Evolutionary conservation across 108 stramenopile genomes (phyloP), one percentile per base, ranked within the genome.

Genomic region (Pseudonitzschia delicatissima): DNA sequence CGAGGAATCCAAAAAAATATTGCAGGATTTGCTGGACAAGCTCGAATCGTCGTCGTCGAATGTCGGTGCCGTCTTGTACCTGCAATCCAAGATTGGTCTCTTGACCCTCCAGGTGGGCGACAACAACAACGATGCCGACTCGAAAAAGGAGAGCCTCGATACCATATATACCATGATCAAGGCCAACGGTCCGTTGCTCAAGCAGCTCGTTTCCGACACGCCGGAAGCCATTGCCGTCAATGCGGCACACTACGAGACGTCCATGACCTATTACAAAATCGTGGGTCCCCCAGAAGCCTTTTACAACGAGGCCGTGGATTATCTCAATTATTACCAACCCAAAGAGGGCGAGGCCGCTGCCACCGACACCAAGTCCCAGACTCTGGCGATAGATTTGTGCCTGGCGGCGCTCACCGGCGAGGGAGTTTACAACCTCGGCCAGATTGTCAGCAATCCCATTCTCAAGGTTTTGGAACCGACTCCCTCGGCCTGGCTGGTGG

Each of bases 391-490:
- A 4, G 96, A 98, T 79, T 67, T 99, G 50, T 77, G 85, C 79
- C 65, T 99, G 37, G 96, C 99, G 2, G 97, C 99, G 18, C 71
- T 99, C 34, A 94, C 96, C 11, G 99, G 96, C 33, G 96, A 97
- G 26, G 96, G 96, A 6, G 95, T 98, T 7, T 99, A 87, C 80
- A 96, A 98, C 69, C 90, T 98, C 53, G 97, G 97, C 17, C 95
- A 97, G 77, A 89, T 98, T 36, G 83, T 98, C 34, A 81, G 83
- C 25, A 95, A 93, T 45, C 96, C 96, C 17, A 82, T 96, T 34
- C 68, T 97, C 25, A 50, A 61, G 42, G 76, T 70, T 18, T 68
- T 98, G 15, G 78, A 80, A 34, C 73, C 74, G 28, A 89, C 90
- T 18, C 71, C 87, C 1, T 61, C 94, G 45, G 81, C 72, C 9